These are phyloP conservation scores for Psilocybe subaeruginosa DNA, from an alignment of 768 basidiomycete genomes.

Conservation along the genomic window DNA sequence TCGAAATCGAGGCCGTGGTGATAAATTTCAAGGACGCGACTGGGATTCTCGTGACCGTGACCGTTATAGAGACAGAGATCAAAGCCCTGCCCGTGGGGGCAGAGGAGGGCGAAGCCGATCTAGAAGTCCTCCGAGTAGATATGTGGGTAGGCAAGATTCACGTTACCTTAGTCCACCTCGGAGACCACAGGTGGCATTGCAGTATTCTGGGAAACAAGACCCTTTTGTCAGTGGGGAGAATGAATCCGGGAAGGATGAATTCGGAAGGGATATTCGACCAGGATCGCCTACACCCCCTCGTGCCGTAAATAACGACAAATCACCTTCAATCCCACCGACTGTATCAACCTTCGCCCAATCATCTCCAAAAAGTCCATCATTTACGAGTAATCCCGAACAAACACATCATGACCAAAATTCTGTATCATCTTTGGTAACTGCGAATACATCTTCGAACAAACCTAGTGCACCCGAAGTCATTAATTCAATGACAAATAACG, in stretches of 20 bases:
- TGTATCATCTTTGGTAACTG: conserved; percentile 54
- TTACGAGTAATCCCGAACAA: conserved; percentile 38
- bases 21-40: conserved; percentile 41
- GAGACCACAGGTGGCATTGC: conserved; percentile 36
- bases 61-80: conserved; percentile 44
- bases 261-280: conserved; percentile 79
- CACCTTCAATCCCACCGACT: conserved; percentile 19
- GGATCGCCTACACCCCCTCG: conserved; percentile 42
- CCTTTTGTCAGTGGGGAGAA: conserved; percentile 26
- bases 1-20: conserved; percentile 64
- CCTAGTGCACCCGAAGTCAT: conserved; percentile 41
- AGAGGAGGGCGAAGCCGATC: conserved; percentile 68
- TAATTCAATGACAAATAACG: conserved; percentile 35
- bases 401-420: conserved; percentile 49
- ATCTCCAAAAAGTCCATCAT: conserved; percentile 25
- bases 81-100: conserved; percentile 36
- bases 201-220: conserved; percentile 28
- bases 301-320: conserved; percentile 21
- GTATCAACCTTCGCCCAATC: conserved; percentile 24
- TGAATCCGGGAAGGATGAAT: conserved; percentile 74
- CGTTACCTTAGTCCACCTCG: conserved; percentile 65
- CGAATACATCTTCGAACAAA: conserved; percentile 58
- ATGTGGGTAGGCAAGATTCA: conserved; percentile 49
- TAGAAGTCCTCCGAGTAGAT: conserved; percentile 70
- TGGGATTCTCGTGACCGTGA: conserved; percentile 67